A percentile compares a stretch with the other conserved stretches of the same genome.
Conservation (phyloP, 2,329 filamentous ascomycete genomes). For the Zymoseptoria brevis region DNA sequence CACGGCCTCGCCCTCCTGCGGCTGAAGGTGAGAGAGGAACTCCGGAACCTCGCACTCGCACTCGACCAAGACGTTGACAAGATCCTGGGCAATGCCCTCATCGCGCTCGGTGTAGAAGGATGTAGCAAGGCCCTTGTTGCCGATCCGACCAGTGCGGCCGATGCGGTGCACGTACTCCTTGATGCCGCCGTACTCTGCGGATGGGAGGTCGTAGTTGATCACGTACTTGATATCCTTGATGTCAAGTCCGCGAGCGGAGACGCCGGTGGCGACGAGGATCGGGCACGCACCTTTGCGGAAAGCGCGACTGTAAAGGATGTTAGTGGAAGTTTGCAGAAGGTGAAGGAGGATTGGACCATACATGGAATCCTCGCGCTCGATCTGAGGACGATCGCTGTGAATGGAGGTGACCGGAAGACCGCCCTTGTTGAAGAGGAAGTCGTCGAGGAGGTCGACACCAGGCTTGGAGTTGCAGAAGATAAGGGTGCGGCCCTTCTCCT, state of each 20-base stretch:
- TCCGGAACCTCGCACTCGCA: slow-evolving; percentile 71
- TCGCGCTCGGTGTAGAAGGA: slow-evolving; percentile 82
- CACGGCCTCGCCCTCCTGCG: slow-evolving; percentile 45
- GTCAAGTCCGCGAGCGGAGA: slow-evolving; percentile 82
- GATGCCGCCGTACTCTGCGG: slow-evolving; percentile 69
- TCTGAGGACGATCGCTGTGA: slow-evolving; percentile 77
- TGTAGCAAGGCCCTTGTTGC: slow-evolving; percentile 74
- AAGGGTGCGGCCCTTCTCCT: slow-evolving; percentile 68
- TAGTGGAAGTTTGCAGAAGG: background rate
- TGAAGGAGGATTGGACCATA: slow-evolving; percentile 33
- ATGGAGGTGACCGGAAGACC: slow-evolving; percentile 79
- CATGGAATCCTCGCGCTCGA: slow-evolving; percentile 86
- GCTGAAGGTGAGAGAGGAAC: slow-evolving; percentile 61
- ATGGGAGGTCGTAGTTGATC: slow-evolving; percentile 87
- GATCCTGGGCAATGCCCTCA: slow-evolving; percentile 59
- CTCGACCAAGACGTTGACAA: slow-evolving; percentile 78
- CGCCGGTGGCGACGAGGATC: slow-evolving; percentile 76
- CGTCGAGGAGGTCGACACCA: slow-evolving; percentile 75
- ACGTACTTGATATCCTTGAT: slow-evolving; percentile 81
- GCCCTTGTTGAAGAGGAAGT: slow-evolving; percentile 68
- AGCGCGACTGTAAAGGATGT: slow-evolving; percentile 45
- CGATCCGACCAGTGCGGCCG: slow-evolving; percentile 89
- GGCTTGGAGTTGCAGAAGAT: slow-evolving; percentile 83
- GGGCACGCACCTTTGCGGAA: slow-evolving; percentile 70
- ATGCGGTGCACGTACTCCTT: slow-evolving; percentile 93